A percentile compares a stretch with the other conserved stretches of the same genome.
Conservation (phyloP, 164 flowering plant genomes). For the Tinospora cordifolia region DNA sequence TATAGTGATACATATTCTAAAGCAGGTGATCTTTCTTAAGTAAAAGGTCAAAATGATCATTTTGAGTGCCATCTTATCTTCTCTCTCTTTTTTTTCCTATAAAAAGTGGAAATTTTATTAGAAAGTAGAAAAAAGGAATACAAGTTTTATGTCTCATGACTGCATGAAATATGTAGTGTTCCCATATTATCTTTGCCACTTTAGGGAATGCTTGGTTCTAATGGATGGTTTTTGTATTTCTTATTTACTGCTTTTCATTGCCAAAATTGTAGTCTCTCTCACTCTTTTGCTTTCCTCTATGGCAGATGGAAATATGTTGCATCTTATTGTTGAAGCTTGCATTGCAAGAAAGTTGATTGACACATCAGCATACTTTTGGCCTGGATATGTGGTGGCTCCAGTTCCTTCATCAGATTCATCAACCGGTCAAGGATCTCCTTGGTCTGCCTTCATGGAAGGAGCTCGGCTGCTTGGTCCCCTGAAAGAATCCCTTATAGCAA, state of each 20-base stretch:
- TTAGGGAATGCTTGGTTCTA: not conserved
- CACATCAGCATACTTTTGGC: slow-evolving; percentile 79
- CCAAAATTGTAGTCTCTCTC: not conserved
- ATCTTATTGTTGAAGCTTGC: slow-evolving; percentile 95
- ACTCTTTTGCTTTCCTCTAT: slow-evolving; percentile 1
- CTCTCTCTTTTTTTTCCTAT: not conserved
- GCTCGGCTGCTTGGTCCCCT: slow-evolving; percentile 48
- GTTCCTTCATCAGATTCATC: slow-evolving; percentile 37
- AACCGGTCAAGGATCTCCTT: slow-evolving; percentile 52
- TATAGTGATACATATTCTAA: slow-evolving; percentile 26
- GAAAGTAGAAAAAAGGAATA: not conserved
- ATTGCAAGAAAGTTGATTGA: slow-evolving; percentile 76
- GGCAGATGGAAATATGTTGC: slow-evolving; percentile 79
- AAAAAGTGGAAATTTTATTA: not conserved
- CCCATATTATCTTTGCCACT: not conserved
- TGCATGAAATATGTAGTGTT: not conserved
- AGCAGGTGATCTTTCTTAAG: slow-evolving; percentile 30
- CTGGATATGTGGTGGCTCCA: slow-evolving; percentile 61
- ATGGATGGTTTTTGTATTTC: not conserved
- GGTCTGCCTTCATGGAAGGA: slow-evolving; percentile 82
- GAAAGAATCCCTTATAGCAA: slow-evolving; percentile 40
- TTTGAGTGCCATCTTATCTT: not conserved
- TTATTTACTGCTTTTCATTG: not conserved
- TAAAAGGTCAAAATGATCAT: not conserved
- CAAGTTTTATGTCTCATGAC: not conserved